Conservation (phyloP, 2,329 filamentous ascomycete species). For the Knoxdaviesia capensis region DNA sequence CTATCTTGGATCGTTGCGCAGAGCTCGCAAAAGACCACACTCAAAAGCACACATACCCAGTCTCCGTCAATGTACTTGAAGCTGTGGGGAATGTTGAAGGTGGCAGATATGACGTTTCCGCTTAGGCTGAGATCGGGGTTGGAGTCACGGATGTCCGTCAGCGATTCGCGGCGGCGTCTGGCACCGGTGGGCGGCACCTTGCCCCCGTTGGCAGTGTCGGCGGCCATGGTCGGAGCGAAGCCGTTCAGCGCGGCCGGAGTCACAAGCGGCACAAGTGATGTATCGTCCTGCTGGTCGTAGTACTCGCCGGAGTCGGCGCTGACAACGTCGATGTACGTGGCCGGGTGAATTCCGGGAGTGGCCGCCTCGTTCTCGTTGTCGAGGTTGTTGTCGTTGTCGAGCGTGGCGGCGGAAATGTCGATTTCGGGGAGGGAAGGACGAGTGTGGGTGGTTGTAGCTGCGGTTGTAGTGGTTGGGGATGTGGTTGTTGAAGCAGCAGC, state of each 20-base stretch:
- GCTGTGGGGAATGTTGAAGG: constrained; percentile 41
- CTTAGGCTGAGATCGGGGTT: constrained; percentile 37
- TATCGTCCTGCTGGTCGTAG: constrained; percentile 7
- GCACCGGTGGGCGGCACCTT: constrained; percentile 7
- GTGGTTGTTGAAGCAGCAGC: constrained; percentile 5
- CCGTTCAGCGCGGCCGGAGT: neutral
- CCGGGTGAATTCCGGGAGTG: constrained; percentile 11
- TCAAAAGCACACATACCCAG: constrained; percentile 28
- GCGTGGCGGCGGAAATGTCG: constrained; percentile 1
- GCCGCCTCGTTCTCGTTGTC: constrained; percentile 9
- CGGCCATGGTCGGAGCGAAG: constrained; percentile 3
- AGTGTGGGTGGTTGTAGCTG: neutral
- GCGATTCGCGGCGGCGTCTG: constrained; percentile 26
- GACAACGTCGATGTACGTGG: constrained; percentile 7
- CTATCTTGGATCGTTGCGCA: neutral
- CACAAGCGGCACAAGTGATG: constrained; percentile 2
- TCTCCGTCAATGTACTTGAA: constrained; percentile 37
- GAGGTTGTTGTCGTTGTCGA: constrained; percentile 5
- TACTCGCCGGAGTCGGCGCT: constrained; percentile 5
- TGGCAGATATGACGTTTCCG: constrained; percentile 46
- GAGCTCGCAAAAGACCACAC: neutral
- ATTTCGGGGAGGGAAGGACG: constrained; percentile 1
- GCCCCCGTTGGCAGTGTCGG: constrained; percentile 2
- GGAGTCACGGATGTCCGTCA: constrained; percentile 32
- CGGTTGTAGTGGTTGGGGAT: neutral